Conservation (phyloP, 768 basidiomycete species). For the Serendipita sp. region DNA sequence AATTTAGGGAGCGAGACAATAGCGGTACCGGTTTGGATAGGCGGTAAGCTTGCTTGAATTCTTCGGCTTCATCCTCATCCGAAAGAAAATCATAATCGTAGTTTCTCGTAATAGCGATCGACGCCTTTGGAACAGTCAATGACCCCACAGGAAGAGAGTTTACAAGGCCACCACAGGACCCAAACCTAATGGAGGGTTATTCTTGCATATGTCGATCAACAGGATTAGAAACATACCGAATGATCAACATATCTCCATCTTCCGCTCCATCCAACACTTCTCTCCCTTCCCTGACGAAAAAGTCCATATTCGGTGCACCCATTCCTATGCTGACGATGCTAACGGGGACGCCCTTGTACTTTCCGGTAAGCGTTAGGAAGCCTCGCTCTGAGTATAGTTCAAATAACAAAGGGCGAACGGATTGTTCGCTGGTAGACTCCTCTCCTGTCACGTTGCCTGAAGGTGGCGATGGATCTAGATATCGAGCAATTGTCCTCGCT, state of each 20-base stretch:
- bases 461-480: conserved; percentile 42
- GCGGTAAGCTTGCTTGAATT: conserved; percentile 38
- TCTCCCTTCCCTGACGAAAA: conserved; percentile 66
- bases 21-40: conserved; percentile 46
- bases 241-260: conserved; percentile 38
- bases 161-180: conserved; percentile 60
- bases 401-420: conserved; percentile 22
- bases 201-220: neutral
- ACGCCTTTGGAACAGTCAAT: conserved; percentile 52
- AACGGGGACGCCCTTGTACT: conserved; percentile 44
- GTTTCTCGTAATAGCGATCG: conserved; percentile 55
- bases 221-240: conserved; percentile 23
- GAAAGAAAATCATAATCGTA: conserved; percentile 58
- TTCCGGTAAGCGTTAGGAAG: conserved; percentile 56
- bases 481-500: conserved; percentile 40
- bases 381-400: conserved; percentile 55
- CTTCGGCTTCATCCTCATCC: conserved; percentile 20
- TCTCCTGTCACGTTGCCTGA: neutral
- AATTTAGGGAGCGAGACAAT: conserved; percentile 2
- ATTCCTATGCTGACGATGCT: conserved; percentile 71
- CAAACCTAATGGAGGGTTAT: conserved; percentile 33
- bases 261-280: conserved; percentile 33
- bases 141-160: conserved; percentile 53
- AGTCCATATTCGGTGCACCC: conserved; percentile 72
- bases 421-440: neutral